Base-by-base conservation (phyloP, 164 flowering plant species). In the Aristolochia contorta region DNA sequence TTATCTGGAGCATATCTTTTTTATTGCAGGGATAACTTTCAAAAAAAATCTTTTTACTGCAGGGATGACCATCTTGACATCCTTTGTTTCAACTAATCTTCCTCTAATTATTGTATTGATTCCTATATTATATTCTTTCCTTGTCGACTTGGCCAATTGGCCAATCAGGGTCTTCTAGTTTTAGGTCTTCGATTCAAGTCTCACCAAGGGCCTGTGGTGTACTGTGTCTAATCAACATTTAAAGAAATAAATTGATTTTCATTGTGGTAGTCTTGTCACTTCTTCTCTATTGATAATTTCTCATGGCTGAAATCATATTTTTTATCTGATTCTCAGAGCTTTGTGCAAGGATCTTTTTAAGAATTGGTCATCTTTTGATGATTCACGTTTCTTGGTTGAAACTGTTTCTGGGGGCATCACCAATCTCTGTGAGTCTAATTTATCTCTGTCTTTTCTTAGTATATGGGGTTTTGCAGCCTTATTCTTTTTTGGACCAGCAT, bases 391-490 rank as follows among this genome's bases (percentile, higher is more conserved):
- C 72, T 70, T 77, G 15, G 79, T 88, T 9, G 88, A 88, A 74
- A 90, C 82, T 0, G 84, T 93, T 24, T 83, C 97, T 47, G 99
- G 99, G 47, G 99, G 99, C 72, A 88, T 93, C 61, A 93, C 99
- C 24, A 93, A 93, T 78, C 75, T 84, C 12, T 60, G 99, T 93
- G 67, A 73, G 98, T 72, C 14, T 48, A 25, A 49, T 16, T 19
- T 52, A 14, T 62, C 51, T 61, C 3, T 52, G 8, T 15, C 10
- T 3, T 20, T 27, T 61, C 6, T 12, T 13, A 60, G 15, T 0
- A 19, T 24, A 33, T 18, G 43, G 14, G 14, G 24, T 24, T 24
- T 24, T 23, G 33, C 57, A 24, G 14, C 24, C 18, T 23, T 54
- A 23, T 21, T 54, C 32, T 54, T 21, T 7, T 0, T 54, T 12